phyloP scores from a whole-genome alignment of 257 asterid genomes.

The Solanum verrucosum region DNA sequence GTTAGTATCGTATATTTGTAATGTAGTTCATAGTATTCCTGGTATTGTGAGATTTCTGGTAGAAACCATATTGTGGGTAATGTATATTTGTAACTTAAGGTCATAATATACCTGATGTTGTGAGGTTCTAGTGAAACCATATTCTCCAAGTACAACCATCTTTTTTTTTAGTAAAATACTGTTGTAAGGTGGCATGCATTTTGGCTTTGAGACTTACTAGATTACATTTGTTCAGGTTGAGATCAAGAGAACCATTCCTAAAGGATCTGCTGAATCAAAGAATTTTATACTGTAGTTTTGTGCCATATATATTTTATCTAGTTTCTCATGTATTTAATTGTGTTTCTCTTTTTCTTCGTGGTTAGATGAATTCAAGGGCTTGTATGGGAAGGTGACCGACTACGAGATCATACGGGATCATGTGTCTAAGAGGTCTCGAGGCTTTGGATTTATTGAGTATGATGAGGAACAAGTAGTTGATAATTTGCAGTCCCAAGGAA shows the following conservation, averaged over 20 bases:
- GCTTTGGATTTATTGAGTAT: constrained; percentile 83
- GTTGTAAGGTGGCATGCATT: background rate
- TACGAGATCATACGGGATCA: constrained; percentile 88
- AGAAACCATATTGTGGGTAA: no score
- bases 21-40: no score
- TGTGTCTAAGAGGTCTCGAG: constrained; percentile 77
- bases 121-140: background rate
- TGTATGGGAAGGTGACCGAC: constrained; percentile 74
- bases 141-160: background rate
- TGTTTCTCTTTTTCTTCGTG: background rate
- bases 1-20: no score
- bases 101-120: background rate
- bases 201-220: background rate
- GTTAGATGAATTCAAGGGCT: constrained; percentile 66
- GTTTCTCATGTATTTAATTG: background rate
- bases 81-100: no score
- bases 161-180: background rate
- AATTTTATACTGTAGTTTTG: constrained; percentile 26
- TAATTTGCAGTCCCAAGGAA: constrained; percentile 54
- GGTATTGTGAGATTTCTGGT: no score
- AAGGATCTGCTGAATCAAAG: constrained; percentile 83
- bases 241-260: constrained; percentile 87
- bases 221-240: constrained; percentile 49
- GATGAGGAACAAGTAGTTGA: constrained; percentile 81
- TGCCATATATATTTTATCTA: background rate